Evolutionary conservation across 331 rosid species (phyloP).

Genomic region (Saraca asoca): DNA sequence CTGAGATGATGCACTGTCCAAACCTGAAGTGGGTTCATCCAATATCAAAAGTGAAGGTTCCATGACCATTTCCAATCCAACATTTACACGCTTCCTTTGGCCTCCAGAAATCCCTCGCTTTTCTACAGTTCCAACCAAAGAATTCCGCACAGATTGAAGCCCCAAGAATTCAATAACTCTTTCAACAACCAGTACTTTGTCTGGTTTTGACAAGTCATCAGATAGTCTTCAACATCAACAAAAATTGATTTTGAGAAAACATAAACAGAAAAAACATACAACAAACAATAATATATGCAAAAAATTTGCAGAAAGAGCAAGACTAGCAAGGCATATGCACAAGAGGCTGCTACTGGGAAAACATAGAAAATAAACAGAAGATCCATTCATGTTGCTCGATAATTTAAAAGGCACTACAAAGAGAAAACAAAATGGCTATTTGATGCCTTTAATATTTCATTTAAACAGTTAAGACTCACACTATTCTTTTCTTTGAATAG

Average conservation of each 20-base stretch:
- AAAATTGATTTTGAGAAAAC: slow-evolving; percentile 30
- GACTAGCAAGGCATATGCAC: slow-evolving; percentile 14
- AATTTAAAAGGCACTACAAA: slow-evolving; percentile 1
- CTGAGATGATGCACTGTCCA: slow-evolving; percentile 97
- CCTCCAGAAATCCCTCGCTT: slow-evolving; percentile 98
- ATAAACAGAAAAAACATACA: slow-evolving; percentile 26
- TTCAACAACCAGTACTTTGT: slow-evolving; percentile 85
- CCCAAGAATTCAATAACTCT: slow-evolving; percentile 90
- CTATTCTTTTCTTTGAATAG: background rate
- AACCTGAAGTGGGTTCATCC: slow-evolving; percentile 97
- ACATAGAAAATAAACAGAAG: background rate
- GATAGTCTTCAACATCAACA: slow-evolving; percentile 55
- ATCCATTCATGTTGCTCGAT: slow-evolving; percentile 1
- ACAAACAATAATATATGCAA: too few species aligned
- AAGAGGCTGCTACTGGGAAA: background rate
- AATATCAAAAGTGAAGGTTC: slow-evolving; percentile 94
- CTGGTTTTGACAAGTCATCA: slow-evolving; percentile 66
- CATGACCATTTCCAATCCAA: slow-evolving; percentile 98
- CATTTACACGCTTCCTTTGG: slow-evolving; percentile 96
- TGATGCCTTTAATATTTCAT: background rate
- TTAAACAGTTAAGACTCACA: background rate
- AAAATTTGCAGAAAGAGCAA: slow-evolving; percentile 7
- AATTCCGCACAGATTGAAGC: slow-evolving; percentile 83
- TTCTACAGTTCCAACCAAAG: slow-evolving; percentile 91
- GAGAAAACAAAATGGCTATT: background rate